phyloP scores from a whole-genome alignment of 768 basidiomycete species.

The Suillus variegatus region DNA sequence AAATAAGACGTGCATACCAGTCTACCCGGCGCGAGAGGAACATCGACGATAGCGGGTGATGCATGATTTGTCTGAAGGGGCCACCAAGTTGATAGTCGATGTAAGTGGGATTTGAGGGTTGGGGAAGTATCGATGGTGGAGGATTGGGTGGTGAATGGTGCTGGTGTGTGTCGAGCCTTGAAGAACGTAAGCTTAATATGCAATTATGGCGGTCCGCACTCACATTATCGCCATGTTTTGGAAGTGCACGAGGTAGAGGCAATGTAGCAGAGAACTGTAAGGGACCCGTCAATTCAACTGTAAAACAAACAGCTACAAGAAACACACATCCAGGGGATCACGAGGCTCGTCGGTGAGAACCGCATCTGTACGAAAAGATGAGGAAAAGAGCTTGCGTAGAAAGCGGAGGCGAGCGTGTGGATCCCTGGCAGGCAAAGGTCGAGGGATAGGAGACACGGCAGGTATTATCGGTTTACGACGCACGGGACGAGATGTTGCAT shows the following conservation, averaged over 20 bases:
- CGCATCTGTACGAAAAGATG: not conserved
- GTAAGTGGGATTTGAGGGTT: not conserved
- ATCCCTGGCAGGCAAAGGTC: not conserved
- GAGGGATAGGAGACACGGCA: not conserved
- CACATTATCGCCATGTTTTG: not conserved
- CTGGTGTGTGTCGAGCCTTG: not conserved
- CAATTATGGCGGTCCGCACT: not conserved
- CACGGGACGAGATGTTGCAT: too few relatives aligned
- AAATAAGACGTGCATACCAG: not conserved
- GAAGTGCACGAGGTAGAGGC: not conserved
- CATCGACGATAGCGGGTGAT: not conserved
- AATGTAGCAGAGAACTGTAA: not conserved
- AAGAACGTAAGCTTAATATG: not conserved
- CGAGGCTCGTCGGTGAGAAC: not conserved
- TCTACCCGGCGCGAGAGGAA: not conserved
- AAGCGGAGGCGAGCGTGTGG: not conserved
- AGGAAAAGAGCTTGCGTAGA: not conserved
- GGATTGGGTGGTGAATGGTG: not conserved
- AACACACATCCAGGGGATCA: not conserved
- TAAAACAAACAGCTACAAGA: rapidly evolving
- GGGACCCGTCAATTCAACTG: not conserved
- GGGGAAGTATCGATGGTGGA: not conserved
- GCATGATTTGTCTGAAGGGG: not conserved
- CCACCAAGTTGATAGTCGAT: not conserved
- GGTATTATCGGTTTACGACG: too few relatives aligned